Evolutionary conservation across 75 land plant genomes (phyloP).

Genomic region (Cryptomeria japonica): DNA sequence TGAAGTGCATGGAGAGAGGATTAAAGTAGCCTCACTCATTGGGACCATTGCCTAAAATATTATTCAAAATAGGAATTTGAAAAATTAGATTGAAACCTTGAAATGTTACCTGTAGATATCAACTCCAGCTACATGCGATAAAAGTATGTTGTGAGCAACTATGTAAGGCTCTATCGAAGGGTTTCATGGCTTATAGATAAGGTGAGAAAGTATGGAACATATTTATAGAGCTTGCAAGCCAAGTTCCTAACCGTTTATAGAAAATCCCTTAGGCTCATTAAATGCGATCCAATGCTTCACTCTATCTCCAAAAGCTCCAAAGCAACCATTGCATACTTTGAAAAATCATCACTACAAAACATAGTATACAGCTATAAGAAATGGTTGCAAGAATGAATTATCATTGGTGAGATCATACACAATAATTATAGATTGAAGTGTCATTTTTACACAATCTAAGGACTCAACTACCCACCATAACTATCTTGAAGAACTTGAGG

Average conservation of each 20-base stretch:
- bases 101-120: slow-evolving; percentile 39
- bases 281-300: slow-evolving; percentile 83
- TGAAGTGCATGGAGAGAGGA: too few relatives aligned
- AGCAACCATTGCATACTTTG: slow-evolving; percentile 56
- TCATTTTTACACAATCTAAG: slow-evolving; percentile 36
- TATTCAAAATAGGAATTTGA: background rate
- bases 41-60: background rate
- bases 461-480: slow-evolving; percentile 51
- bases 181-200: slow-evolving; percentile 46
- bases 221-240: slow-evolving; percentile 74
- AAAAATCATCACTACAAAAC: slow-evolving; percentile 45
- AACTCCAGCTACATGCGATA: slow-evolving; percentile 65
- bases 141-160: slow-evolving; percentile 65
- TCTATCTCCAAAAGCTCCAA: slow-evolving; percentile 59
- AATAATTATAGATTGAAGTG: background rate
- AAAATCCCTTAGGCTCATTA: slow-evolving; percentile 68
- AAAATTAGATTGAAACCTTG: slow-evolving; percentile 29
- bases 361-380: background rate
- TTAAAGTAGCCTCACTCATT: too few relatives aligned
- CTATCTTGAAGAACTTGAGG: slow-evolving; percentile 61
- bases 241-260: slow-evolving; percentile 52
- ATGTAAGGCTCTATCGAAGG: slow-evolving; percentile 68
- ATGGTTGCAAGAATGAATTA: background rate
- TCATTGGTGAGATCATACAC: background rate
- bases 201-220: slow-evolving; percentile 52